Conservation (phyloP, 148 eudicot species). For the Polygonum maritimum region DNA sequence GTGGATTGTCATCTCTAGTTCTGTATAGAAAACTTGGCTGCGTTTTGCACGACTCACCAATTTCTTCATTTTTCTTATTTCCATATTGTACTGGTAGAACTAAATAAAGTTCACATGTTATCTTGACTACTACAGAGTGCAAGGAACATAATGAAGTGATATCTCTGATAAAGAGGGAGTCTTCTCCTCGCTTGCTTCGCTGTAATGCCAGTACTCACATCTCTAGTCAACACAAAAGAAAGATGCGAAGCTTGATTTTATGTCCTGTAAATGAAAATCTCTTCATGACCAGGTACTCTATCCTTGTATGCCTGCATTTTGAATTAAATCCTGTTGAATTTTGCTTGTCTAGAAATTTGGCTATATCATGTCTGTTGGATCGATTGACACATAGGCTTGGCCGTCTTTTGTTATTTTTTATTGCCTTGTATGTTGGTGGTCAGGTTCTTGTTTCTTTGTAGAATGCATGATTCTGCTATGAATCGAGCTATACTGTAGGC, state of each 20-base stretch:
- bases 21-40: neutral
- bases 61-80: neutral
- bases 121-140: constrained; percentile 37
- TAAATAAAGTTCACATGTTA: constrained; percentile 7
- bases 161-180: constrained; percentile 39
- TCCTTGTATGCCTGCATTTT: neutral
- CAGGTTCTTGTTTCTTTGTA: neutral
- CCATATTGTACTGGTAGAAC: neutral
- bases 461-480: neutral
- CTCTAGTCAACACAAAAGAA: constrained; percentile 89
- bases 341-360: neutral
- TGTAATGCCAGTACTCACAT: constrained; percentile 45
- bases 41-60: neutral
- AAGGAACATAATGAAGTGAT: constrained; percentile 69
- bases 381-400: neutral
- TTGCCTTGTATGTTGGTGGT: neutral
- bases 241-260: constrained; percentile 71
- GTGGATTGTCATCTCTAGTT: neutral
- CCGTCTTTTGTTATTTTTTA: neutral
- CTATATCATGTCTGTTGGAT: neutral
- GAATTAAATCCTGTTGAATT: neutral
- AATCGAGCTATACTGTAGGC: neutral
- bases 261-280: constrained; percentile 77
- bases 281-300: constrained; percentile 63
- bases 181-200: constrained; percentile 48